phyloP scores from a whole-genome alignment of 2,329 filamentous ascomycete genomes.

The Trichoderma afroharzianum region DNA sequence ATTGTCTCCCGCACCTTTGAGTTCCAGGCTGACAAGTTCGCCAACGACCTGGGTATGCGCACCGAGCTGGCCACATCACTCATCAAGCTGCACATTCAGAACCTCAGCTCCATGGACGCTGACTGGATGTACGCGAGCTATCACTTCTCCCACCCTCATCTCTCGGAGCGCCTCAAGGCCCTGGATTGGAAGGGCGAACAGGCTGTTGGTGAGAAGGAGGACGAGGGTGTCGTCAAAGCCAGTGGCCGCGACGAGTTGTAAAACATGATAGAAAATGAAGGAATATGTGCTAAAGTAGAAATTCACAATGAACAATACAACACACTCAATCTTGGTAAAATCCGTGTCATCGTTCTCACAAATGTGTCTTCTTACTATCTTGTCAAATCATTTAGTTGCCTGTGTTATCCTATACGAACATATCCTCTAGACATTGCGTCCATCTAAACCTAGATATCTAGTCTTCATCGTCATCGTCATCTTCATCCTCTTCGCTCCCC shows the following conservation, averaged over 20 bases:
- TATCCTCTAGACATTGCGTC: neutral
- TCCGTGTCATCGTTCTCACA: neutral
- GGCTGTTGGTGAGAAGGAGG: conserved; percentile 39
- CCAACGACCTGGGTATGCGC: conserved; percentile 77
- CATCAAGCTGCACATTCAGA: conserved; percentile 97
- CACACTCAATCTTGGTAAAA: neutral
- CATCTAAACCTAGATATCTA: neutral
- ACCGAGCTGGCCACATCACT: conserved; percentile 79
- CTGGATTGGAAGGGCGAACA: conserved; percentile 74
- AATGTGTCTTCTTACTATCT: neutral
- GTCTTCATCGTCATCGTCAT: neutral
- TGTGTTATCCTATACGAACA: neutral
- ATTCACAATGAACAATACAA: neutral
- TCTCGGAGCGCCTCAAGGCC: conserved; percentile 88
- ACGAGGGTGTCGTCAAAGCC: conserved; percentile 57
- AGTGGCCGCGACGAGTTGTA: conserved; percentile 72
- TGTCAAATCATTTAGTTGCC: neutral
- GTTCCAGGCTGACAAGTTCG: conserved; percentile 93
- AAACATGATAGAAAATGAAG: conserved; percentile 18
- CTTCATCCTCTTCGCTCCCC: conserved; percentile 9
- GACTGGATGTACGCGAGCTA: conserved; percentile 98
- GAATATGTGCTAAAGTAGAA: neutral
- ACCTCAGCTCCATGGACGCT: conserved; percentile 96
- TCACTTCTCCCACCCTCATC: conserved; percentile 96
- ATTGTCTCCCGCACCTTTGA: conserved; percentile 91